Percentiles rank a stretch among this genome's conserved stretches.
These are phyloP conservation scores for Erythrobasidium hasegawianum DNA, from an alignment of 1,284 basidiomycete genomes.

Conservation along the genomic window DNA sequence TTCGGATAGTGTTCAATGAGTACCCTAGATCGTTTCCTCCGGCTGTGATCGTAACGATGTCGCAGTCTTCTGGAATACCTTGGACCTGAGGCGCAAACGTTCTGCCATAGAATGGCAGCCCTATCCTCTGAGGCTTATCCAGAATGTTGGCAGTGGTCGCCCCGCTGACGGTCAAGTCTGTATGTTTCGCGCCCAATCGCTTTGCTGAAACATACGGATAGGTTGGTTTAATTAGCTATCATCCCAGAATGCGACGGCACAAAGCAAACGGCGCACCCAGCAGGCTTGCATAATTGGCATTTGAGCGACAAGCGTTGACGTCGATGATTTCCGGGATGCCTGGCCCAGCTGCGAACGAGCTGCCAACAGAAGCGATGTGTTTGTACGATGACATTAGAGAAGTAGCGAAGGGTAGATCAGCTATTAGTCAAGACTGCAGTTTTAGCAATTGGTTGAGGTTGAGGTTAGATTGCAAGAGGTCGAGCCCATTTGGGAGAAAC, in stretches of 20 bases:
- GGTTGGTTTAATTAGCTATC: too few species aligned
- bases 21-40: conserved; percentile 11
- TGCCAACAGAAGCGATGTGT: conserved; percentile 2
- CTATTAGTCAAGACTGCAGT: too few species aligned
- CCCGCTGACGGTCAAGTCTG: conserved; percentile 7
- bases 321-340: background rate
- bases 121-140: background rate
- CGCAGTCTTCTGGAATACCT: background rate
- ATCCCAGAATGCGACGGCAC: too few species aligned
- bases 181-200: background rate
- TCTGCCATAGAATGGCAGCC: background rate
- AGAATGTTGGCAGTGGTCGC: conserved; percentile 1
- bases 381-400: background rate
- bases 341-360: conserved; percentile 14
- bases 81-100: background rate
- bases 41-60: conserved; percentile 3
- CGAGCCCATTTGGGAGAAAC: too few species aligned
- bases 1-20: background rate
- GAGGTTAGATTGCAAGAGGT: too few species aligned
- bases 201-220: too few species aligned
- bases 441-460: too few species aligned
- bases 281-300: conserved; percentile 1
- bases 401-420: too few species aligned
- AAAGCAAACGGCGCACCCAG: background rate
- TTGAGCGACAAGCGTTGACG: background rate